Evolutionary conservation across 148 eudicot species (phyloP).

Genomic region (Dysphania ambrosioides): DNA sequence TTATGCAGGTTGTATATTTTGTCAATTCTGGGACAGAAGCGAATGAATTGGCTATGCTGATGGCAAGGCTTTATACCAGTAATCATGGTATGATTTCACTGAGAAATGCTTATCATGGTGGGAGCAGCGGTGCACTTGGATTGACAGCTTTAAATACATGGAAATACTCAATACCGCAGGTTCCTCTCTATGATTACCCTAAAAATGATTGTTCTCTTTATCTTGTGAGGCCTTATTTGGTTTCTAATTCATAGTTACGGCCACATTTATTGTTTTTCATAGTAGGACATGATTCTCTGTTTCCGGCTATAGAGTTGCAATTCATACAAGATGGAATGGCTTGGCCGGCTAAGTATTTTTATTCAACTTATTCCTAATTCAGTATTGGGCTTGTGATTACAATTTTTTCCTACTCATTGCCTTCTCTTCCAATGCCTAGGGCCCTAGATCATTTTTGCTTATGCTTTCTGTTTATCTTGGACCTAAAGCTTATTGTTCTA

Average conservation of each 20-base stretch:
- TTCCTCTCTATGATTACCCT: constrained; percentile 17
- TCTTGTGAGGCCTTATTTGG: neutral
- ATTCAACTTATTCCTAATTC: too few relatives aligned
- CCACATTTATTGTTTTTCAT: neutral
- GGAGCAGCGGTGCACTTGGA: constrained; percentile 75
- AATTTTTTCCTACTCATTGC: neutral
- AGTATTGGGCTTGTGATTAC: too few relatives aligned
- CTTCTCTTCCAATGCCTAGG: neutral
- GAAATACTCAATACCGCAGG: constrained; percentile 97
- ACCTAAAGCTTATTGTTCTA: neutral
- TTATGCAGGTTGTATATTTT: constrained; percentile 91
- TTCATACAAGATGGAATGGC: neutral
- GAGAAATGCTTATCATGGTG: constrained; percentile 99
- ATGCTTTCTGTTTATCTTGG: neutral
- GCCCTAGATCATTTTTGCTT: neutral
- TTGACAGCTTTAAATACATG: constrained; percentile 91
- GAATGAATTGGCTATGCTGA: constrained; percentile 88
- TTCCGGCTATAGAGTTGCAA: too few relatives aligned
- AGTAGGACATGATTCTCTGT: too few relatives aligned
- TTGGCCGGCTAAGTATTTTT: too few relatives aligned
- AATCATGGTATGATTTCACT: constrained; percentile 82
- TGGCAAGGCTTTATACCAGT: constrained; percentile 90
- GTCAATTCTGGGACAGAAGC: constrained; percentile 98
- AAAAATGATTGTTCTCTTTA: neutral
- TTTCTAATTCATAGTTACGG: neutral